Evolutionary conservation across 2,329 filamentous ascomycete species (phyloP).

Genomic region (Didymella segeticola): DNA sequence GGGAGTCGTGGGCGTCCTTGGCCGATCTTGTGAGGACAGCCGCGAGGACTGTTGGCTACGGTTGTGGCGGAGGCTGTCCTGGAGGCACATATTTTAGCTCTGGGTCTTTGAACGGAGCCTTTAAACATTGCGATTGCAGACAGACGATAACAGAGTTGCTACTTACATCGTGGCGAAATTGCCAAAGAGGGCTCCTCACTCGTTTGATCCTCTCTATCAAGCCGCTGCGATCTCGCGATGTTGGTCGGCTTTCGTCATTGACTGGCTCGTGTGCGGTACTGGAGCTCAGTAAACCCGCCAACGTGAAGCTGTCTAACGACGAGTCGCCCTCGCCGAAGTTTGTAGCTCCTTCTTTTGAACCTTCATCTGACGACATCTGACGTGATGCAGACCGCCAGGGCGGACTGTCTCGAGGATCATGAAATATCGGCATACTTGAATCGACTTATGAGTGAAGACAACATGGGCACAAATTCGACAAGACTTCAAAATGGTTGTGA

Average conservation of each 20-base stretch:
- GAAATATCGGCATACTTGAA: constrained; percentile 49
- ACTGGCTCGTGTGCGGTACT: constrained; percentile 23
- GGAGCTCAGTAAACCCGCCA: constrained; percentile 8
- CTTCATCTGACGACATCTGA: constrained; percentile 22
- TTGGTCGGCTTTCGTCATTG: constrained; percentile 31
- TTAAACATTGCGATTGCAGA: background rate
- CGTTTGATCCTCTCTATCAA: constrained; percentile 85
- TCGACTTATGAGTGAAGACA: constrained; percentile 21
- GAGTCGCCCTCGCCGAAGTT: constrained; percentile 14
- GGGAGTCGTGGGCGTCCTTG: constrained; percentile 44
- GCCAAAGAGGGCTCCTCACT: constrained; percentile 77
- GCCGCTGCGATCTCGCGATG: constrained; percentile 68
- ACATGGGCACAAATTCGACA: constrained; percentile 33
- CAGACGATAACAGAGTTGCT: background rate
- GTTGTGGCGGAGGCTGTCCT: constrained; percentile 27
- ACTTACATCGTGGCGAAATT: constrained; percentile 62
- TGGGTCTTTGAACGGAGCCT: background rate
- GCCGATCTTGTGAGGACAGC: constrained; percentile 34
- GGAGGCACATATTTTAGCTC: constrained; percentile 22
- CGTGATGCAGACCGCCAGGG: constrained; percentile 27
- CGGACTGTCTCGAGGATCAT: constrained; percentile 44
- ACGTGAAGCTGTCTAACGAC: constrained; percentile 15
- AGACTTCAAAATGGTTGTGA: background rate
- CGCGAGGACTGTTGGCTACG: constrained; percentile 24
- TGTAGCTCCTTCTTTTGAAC: constrained; percentile 25